A percentile compares a stretch with the other conserved stretches of the same genome.
Evolutionary conservation across 257 asterid species (phyloP).

Genomic region (Apocynum venetum): DNA sequence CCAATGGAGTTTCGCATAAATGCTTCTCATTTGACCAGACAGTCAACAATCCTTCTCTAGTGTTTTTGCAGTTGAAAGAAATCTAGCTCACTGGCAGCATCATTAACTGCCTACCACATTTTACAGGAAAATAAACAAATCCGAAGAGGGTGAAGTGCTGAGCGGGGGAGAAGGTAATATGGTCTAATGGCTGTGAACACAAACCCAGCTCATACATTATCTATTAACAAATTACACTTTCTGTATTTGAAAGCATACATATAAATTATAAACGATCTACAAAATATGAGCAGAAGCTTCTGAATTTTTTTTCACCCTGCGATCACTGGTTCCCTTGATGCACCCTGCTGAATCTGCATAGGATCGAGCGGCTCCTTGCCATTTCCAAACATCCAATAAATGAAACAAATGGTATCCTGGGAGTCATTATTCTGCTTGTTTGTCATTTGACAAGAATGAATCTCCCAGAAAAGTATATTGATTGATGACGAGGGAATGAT

Average conservation of each 20-base stretch:
- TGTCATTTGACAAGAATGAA: constrained; percentile 23
- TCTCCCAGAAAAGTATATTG: constrained; percentile 20
- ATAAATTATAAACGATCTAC: constrained; percentile 9
- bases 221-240: constrained; percentile 17
- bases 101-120: neutral
- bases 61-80: neutral
- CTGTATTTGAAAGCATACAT: neutral
- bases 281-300: constrained; percentile 11
- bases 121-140: constrained; percentile 1
- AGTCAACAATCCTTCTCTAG: neutral
- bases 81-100: neutral
- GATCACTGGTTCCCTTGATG: neutral
- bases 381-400: constrained; percentile 1
- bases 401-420: constrained; percentile 10
- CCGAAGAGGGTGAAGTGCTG: neutral
- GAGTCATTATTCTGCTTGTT: constrained; percentile 24
- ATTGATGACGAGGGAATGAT: constrained; percentile 21
- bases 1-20: neutral
- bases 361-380: neutral
- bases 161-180: neutral
- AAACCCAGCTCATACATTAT: neutral
- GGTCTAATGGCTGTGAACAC: neutral
- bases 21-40: neutral
- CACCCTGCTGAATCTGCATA: neutral
- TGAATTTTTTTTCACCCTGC: constrained; percentile 7